Conservation (phyloP, 78 protist species). For the Dictyostelium firmibasis region DNA sequence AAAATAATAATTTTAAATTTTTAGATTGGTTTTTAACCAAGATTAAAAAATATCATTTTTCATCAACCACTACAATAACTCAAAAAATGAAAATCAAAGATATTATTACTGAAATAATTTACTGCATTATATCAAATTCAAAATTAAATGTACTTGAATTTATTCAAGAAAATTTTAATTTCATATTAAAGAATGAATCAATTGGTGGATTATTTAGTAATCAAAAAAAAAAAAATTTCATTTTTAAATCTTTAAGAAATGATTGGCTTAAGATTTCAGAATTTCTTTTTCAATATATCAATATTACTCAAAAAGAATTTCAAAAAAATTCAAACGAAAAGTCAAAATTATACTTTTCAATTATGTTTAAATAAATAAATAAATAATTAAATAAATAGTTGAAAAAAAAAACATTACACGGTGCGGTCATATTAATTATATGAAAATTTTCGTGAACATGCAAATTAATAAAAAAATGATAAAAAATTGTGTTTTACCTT, state of each 20-base stretch:
- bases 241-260: background rate
- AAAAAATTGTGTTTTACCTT: too few relatives aligned
- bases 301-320: too few relatives aligned
- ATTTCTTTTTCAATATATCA: background rate
- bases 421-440: too few relatives aligned
- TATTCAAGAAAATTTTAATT: background rate
- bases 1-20: background rate
- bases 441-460: too few relatives aligned
- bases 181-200: background rate
- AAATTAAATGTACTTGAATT: background rate
- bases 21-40: background rate
- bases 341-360: too few relatives aligned
- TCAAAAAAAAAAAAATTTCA: background rate
- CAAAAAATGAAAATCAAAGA: too few relatives aligned
- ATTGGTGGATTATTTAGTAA: background rate
- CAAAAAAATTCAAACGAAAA: too few relatives aligned
- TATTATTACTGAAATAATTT: too few relatives aligned
- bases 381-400: too few relatives aligned
- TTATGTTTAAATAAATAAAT: too few relatives aligned
- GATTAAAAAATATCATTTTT: background rate
- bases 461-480: too few relatives aligned
- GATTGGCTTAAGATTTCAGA: background rate
- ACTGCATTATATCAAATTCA: background rate
- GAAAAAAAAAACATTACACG: too few relatives aligned
- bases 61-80: background rate